A percentile compares a stretch with the other conserved stretches of the same genome.
Evolutionary conservation across 352 stramenopile genomes (phyloP).

Genomic region (Phytophthora kernoviae): DNA sequence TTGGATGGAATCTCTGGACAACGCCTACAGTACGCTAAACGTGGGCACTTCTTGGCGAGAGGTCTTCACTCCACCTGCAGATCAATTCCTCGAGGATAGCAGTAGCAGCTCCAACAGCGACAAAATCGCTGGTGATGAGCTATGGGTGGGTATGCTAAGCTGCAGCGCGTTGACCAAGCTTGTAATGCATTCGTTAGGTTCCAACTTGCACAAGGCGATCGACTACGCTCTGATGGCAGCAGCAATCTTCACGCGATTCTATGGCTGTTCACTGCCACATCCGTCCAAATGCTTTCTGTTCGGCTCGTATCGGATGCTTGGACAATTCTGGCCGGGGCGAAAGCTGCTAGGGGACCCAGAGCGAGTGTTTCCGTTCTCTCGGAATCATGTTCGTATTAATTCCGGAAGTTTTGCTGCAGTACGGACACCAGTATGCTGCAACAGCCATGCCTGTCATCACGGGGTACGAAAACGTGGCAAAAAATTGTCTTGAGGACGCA

Average conservation of each 20-base stretch:
- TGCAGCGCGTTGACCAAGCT: conserved; percentile 65
- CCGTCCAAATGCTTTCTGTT: conserved; percentile 63
- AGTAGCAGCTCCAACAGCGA: conserved; percentile 21
- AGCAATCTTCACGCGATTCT: conserved; percentile 59
- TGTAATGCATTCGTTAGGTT: conserved; percentile 43
- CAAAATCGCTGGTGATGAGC: conserved; percentile 55
- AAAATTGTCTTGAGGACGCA: conserved; percentile 46
- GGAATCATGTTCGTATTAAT: conserved; percentile 45
- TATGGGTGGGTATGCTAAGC: conserved; percentile 59
- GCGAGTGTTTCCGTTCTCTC: conserved; percentile 35
- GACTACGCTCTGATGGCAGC: conserved; percentile 75
- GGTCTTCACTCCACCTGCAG: conserved; percentile 27
- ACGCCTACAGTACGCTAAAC: conserved; percentile 65
- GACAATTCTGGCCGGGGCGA: conserved; percentile 63
- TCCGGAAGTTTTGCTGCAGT: conserved; percentile 59
- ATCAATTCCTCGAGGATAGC: conserved; percentile 23
- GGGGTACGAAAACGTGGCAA: conserved; percentile 54
- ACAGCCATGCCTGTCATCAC: conserved; percentile 62
- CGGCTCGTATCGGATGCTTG: conserved; percentile 56
- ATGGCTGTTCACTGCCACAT: conserved; percentile 63
- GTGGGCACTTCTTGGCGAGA: conserved; percentile 56
- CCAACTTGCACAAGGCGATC: conserved; percentile 41
- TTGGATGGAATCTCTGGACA: conserved; percentile 80
- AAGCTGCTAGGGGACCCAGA: conserved; percentile 53
- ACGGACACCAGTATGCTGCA: conserved; percentile 47